A percentile compares a stretch with the other conserved stretches of the same genome.
phyloP scores from a whole-genome alignment of 345 rosid genomes.

The Chamaenerion angustifolium region DNA sequence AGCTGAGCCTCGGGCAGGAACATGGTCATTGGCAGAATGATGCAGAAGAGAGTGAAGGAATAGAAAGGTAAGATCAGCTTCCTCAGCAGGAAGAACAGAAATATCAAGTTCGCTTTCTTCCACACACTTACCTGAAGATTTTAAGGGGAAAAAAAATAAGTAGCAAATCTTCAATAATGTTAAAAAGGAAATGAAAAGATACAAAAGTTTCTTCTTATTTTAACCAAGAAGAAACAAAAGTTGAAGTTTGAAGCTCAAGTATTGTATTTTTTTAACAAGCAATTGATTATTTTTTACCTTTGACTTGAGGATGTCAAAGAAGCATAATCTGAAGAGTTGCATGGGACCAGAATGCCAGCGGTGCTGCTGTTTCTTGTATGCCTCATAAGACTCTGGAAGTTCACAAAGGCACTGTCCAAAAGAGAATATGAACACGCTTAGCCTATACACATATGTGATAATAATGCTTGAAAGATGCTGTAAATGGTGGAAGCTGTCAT shows the following conservation, averaged over 20 bases:
- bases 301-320: constrained; percentile 52
- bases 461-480: neutral
- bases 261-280: too few species aligned
- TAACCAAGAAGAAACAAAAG: too few species aligned
- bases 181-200: too few species aligned
- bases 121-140: constrained; percentile 39
- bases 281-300: constrained; percentile 29
- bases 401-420: constrained; percentile 76
- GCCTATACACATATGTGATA: neutral
- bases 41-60: constrained; percentile 91
- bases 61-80: constrained; percentile 87
- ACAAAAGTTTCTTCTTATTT: too few species aligned
- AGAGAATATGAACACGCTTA: constrained; percentile 6
- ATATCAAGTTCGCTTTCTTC: constrained; percentile 78
- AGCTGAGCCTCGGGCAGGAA: constrained; percentile 82
- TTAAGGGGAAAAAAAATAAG: neutral
- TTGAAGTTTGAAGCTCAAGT: too few species aligned
- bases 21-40: constrained; percentile 82
- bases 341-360: constrained; percentile 99
- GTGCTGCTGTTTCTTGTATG: constrained; percentile 88
- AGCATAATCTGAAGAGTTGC: constrained; percentile 80
- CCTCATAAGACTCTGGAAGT: constrained; percentile 92
- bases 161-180: neutral
- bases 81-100: constrained; percentile 73
- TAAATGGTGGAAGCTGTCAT: neutral